Conservation (phyloP, 2,329 filamentous ascomycete species). For the Hymenotorrendiella dingleyae region DNA sequence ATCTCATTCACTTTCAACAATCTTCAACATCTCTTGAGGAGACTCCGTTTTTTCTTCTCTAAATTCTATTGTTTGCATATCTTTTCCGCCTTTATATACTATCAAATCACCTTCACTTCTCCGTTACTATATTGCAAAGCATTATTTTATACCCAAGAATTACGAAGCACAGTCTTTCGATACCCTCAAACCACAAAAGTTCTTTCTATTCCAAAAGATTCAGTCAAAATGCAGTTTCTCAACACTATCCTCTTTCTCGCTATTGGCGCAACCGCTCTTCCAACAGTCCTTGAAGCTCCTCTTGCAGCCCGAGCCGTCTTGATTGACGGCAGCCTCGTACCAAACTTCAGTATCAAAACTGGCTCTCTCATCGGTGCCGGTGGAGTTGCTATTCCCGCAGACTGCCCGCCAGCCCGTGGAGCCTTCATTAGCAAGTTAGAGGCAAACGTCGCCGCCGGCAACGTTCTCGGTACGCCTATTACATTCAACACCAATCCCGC, state of each 20-base stretch:
- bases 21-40: too few relatives aligned
- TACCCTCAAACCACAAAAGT: too few relatives aligned
- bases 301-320: background rate
- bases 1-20: too few relatives aligned
- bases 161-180: too few relatives aligned
- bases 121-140: too few relatives aligned
- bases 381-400: slow-evolving; percentile 11
- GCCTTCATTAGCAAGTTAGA: slow-evolving; percentile 12
- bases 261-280: background rate
- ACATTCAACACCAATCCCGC: slow-evolving; percentile 10
- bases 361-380: slow-evolving; percentile 12
- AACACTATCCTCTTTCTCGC: background rate
- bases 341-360: slow-evolving; percentile 12
- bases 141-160: too few relatives aligned
- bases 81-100: too few relatives aligned
- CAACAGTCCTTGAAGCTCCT: background rate
- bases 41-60: too few relatives aligned
- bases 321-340: slow-evolving; percentile 12
- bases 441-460: slow-evolving; percentile 15
- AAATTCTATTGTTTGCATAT: too few relatives aligned
- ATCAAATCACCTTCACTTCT: too few relatives aligned
- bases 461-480: slow-evolving; percentile 13
- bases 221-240: slow-evolving; percentile 5
- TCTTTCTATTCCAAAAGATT: too few relatives aligned
- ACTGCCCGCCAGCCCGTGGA: slow-evolving; percentile 10